Evolutionary conservation across 2,329 filamentous ascomycete genomes (phyloP).

Genomic region (Claviceps sp.): DNA sequence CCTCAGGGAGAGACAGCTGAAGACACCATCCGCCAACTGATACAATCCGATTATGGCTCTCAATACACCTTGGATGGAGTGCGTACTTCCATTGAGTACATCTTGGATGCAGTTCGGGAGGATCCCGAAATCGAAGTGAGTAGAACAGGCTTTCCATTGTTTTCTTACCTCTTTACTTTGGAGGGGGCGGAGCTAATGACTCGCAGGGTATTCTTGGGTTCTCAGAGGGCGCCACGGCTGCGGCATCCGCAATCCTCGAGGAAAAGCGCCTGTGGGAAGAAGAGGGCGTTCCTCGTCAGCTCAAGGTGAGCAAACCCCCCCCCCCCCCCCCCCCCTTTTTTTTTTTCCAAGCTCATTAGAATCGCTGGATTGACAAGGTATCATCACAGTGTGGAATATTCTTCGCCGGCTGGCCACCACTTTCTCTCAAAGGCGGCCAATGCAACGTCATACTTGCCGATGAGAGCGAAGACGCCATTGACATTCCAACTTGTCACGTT

Average conservation of each 20-base stretch:
- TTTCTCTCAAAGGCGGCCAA: conserved; percentile 25
- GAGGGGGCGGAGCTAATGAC: background rate
- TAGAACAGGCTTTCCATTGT: background rate
- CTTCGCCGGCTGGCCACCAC: conserved; percentile 40
- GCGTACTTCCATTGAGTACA: conserved; percentile 13
- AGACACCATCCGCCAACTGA: conserved; percentile 40
- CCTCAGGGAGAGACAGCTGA: conserved; percentile 38
- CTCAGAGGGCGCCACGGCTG: conserved; percentile 45
- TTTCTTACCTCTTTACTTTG: background rate
- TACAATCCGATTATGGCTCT: conserved; percentile 10
- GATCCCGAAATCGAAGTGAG: conserved; percentile 19
- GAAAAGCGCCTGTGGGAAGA: conserved; percentile 27
- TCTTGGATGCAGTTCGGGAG: conserved; percentile 25
- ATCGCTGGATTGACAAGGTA: background rate
- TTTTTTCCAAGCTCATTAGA: too few species aligned
- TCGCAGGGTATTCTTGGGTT: conserved; percentile 41
- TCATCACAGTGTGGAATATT: conserved; percentile 29
- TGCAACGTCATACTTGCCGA: conserved; percentile 33
- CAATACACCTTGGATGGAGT: conserved; percentile 4
- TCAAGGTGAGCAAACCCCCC: conserved; percentile 16
- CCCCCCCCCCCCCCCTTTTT: too few species aligned
- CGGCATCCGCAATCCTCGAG: conserved; percentile 37
- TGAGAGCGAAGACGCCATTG: conserved; percentile 33
- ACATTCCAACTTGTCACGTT: conserved; percentile 39
- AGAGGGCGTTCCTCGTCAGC: conserved; percentile 18